Evolutionary conservation across 176 grass and related monocot species (phyloP).

Genomic region (Cenchrus fungigraminus): DNA sequence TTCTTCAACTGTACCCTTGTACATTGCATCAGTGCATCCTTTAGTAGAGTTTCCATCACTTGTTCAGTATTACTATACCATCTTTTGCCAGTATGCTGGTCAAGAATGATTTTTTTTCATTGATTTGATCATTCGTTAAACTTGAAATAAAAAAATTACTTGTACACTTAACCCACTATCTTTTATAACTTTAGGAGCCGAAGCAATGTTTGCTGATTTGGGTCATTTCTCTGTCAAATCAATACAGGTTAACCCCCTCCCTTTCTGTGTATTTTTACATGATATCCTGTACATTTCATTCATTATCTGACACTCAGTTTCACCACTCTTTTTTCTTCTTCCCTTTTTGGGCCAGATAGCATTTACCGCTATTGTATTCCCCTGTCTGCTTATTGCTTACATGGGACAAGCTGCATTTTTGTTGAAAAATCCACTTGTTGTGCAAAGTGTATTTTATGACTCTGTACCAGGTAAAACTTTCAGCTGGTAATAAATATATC

Average conservation of each 20-base stretch:
- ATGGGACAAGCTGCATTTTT: conserved; percentile 99
- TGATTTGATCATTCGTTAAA: conserved; percentile 10
- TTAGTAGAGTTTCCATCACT: neutral
- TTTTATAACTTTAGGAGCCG: conserved; percentile 78
- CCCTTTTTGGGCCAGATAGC: conserved; percentile 66
- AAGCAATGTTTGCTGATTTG: conserved; percentile 99
- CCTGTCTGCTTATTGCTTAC: conserved; percentile 94
- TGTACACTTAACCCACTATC: conserved; percentile 4
- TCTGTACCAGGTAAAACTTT: conserved; percentile 82
- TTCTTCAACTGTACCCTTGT: neutral
- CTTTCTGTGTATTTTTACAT: neutral
- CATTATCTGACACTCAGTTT: neutral
- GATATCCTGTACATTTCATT: neutral
- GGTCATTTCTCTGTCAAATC: conserved; percentile 99
- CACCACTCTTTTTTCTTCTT: neutral
- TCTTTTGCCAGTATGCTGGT: conserved; percentile 3
- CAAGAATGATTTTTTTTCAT: neutral
- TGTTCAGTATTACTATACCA: neutral
- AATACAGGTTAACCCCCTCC: conserved; percentile 74
- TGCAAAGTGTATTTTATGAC: conserved; percentile 91
- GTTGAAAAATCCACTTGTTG: conserved; percentile 72
- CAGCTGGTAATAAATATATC: conserved; percentile 16
- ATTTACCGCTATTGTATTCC: conserved; percentile 86
- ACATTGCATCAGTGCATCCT: neutral
- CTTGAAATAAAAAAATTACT: conserved; percentile 1